Percentiles rank a stretch among this genome's conserved stretches.
phyloP scores from a whole-genome alignment of 2,329 filamentous ascomycete genomes.

The Penicillium olsonii region DNA sequence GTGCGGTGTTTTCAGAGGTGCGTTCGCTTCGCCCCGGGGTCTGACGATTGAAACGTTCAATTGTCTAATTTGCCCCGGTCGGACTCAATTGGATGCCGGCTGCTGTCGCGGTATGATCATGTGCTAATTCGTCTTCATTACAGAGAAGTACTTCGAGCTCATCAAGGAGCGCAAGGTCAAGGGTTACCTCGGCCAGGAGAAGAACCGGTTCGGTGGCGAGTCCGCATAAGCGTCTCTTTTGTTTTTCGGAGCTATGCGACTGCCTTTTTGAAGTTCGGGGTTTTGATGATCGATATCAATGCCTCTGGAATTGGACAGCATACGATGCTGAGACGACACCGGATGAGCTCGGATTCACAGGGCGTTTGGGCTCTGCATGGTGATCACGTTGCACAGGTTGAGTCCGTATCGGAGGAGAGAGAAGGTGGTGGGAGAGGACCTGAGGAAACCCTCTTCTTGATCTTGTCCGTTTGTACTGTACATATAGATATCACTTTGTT shows the following conservation, averaged over 20 bases:
- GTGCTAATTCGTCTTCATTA: neutral
- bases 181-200: constrained; percentile 65
- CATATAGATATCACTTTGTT: constrained; percentile 32
- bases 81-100: neutral
- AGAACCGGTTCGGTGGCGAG: constrained; percentile 55
- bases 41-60: neutral
- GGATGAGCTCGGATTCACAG: neutral
- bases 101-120: neutral
- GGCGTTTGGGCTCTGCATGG: neutral
- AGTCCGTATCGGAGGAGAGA: constrained; percentile 1
- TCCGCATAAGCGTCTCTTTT: constrained; percentile 23
- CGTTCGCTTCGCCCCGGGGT: constrained; percentile 26
- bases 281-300: constrained; percentile 1
- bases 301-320: neutral
- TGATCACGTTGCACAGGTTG: neutral
- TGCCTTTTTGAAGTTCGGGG: neutral
- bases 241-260: constrained; percentile 4
- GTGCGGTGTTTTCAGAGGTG: constrained; percentile 66
- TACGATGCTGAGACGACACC: neutral
- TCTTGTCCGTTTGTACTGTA: constrained; percentile 24
- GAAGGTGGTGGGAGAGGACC: constrained; percentile 14
- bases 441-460: constrained; percentile 11
- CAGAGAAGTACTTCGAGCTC: constrained; percentile 67
- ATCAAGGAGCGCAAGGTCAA: constrained; percentile 63
- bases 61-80: neutral